phyloP scores from a whole-genome alignment of 371 early-diverging fungal species.

The Ordospora pajunii region DNA sequence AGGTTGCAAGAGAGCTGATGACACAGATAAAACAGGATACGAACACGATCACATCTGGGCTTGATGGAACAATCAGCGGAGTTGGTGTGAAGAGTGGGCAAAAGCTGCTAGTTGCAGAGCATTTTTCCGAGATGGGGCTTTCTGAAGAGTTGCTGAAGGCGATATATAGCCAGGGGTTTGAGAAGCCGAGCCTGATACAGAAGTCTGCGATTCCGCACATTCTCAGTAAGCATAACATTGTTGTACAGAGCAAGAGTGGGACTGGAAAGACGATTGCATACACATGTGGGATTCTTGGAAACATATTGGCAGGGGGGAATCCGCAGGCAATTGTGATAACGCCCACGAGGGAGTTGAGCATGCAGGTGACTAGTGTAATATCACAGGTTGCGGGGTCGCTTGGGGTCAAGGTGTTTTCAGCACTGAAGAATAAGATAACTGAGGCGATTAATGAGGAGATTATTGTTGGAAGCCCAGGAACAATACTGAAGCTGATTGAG shows the following conservation, averaged over 20 bases:
- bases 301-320: constrained; percentile 39
- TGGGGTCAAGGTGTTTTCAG: constrained; percentile 66
- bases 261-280: constrained; percentile 91
- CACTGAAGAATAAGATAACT: constrained; percentile 63
- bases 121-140: constrained; percentile 43
- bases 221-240: constrained; percentile 42
- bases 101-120: constrained; percentile 11
- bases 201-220: constrained; percentile 53
- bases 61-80: background rate
- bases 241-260: constrained; percentile 68
- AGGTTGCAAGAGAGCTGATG: constrained; percentile 42
- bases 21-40: constrained; percentile 39
- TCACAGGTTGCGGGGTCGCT: constrained; percentile 76
- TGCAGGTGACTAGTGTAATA: constrained; percentile 82
- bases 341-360: constrained; percentile 86
- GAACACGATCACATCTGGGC: background rate
- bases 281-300: constrained; percentile 42
- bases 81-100: background rate
- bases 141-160: constrained; percentile 41
- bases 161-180: constrained; percentile 50
- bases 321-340: constrained; percentile 79
- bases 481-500: constrained; percentile 65
- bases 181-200: constrained; percentile 58
- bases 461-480: constrained; percentile 87
- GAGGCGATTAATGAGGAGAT: constrained; percentile 68